These are phyloP conservation scores for Areca catechu DNA, from an alignment of 176 grass and related monocot genomes.

Conservation along the genomic window DNA sequence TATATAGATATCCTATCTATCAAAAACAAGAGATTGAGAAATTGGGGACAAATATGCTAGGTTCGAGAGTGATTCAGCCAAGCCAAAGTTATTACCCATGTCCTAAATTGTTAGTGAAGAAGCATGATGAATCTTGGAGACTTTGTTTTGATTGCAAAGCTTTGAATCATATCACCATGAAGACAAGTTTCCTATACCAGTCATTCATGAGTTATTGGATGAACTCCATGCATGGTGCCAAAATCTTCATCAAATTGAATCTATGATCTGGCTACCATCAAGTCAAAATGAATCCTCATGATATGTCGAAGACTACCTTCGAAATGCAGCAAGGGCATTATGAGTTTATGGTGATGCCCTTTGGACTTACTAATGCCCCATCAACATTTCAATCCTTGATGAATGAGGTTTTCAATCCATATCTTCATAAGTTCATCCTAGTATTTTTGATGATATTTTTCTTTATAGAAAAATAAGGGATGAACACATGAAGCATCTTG, in stretches of 20 bases:
- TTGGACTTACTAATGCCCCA: neutral
- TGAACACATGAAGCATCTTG: neutral
- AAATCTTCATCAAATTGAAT: neutral
- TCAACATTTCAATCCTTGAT: neutral
- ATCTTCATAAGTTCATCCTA: slow-evolving; percentile 5
- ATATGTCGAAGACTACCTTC: neutral
- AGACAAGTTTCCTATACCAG: neutral
- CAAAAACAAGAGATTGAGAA: neutral
- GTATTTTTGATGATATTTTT: slow-evolving; percentile 10
- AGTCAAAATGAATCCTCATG: neutral
- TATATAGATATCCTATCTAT: neutral
- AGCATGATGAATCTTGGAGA: neutral
- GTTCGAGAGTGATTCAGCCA: neutral
- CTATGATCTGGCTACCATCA: slow-evolving; percentile 3
- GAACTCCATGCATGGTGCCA: neutral
- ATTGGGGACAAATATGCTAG: neutral
- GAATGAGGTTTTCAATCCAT: neutral
- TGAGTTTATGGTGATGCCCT: neutral
- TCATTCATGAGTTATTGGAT: slow-evolving; percentile 7
- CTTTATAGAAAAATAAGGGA: neutral
- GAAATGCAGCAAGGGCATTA: slow-evolving; percentile 9
- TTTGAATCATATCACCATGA: neutral
- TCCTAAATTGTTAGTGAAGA: neutral
- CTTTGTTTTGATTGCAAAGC: neutral
- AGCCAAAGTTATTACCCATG: neutral